Base-by-base conservation (phyloP, 306 rosid species). In the Sicyos baderoa region DNA sequence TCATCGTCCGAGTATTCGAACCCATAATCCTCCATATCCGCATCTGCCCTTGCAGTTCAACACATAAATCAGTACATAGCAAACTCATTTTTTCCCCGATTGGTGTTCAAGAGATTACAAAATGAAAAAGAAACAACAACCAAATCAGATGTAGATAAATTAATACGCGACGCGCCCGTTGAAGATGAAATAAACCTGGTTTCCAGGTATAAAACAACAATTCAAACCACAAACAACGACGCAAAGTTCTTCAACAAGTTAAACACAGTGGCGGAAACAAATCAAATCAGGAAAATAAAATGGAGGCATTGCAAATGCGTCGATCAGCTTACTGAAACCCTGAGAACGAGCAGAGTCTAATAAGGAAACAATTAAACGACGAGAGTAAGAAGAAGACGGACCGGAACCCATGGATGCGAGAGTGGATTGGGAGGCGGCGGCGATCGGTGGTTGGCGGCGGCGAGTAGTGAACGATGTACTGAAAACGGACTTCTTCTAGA, bases 1-100 rank as follows among this genome's bases (percentile, higher is more conserved):
- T 92, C 98, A 80, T 92, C 98, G 17, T 92, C 98, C n/a, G 98
- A 92, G 85, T 92, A 92, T 72, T 92, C 96, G 78, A 92, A 92
- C 70, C 96, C 97, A 70, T 93, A 93, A 75, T 93, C 98, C 76
- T 93, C 97, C 98, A 93, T 93, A 81, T 93, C 98, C 42, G 97
- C 98, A 79, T 93, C 98, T 93, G 74, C 81, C 53, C 29, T 19
- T 21, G 77, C 18, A 56, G 61, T 76, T 8, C 3, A 56, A 67
- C 2, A 45, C 40, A 68, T 15, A 48, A 53, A 11, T 25, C 9
- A 17, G 0, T 40, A 62, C 51, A 11, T 18, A 25, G n/a, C 12
- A 21, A 22, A 47, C 45, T 17, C 13, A 11, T 0, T 19, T 5
- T n/a, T 42, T 64, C 6, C 14, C 49, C 48, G 16, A 27, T 27